A percentile compares a stretch with the other conserved stretches of the same genome.
These are phyloP conservation scores for Saccharata proteae DNA, from an alignment of 2,329 filamentous ascomycete species.

Conservation along the genomic window DNA sequence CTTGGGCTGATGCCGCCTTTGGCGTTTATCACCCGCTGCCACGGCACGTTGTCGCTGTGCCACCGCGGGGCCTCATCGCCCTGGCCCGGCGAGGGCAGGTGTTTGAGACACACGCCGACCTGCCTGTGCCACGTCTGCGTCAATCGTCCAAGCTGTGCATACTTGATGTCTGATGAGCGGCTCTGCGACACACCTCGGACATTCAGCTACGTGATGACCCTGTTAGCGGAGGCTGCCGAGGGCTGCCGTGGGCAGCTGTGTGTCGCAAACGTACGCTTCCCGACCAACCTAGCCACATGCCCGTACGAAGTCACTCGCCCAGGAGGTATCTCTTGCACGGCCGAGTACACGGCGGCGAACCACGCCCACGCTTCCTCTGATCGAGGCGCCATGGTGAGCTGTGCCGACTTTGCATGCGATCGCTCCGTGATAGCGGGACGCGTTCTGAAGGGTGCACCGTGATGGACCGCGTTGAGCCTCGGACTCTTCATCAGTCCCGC, in stretches of 20 bases:
- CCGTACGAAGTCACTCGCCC: slow-evolving; percentile 84
- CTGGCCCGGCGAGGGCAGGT: slow-evolving; percentile 46
- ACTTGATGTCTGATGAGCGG: no score
- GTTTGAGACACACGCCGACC: slow-evolving; percentile 81
- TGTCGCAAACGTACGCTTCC: slow-evolving; percentile 47
- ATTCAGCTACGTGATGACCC: slow-evolving; percentile 25
- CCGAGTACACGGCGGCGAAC: slow-evolving; percentile 66
- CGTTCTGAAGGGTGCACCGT: no score
- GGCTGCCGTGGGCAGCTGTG: not conserved
- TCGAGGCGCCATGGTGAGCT: slow-evolving; percentile 45
- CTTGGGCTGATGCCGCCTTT: slow-evolving; percentile 78
- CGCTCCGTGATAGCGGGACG: not conserved
- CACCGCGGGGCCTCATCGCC: slow-evolving; percentile 33
- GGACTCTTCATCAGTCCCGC: no score
- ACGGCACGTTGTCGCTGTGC: slow-evolving; percentile 71
- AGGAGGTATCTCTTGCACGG: slow-evolving; percentile 71
- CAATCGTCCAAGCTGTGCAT: no score
- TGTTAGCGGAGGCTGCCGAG: slow-evolving; percentile 10
- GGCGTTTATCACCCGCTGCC: slow-evolving; percentile 86
- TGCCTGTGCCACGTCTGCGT: slow-evolving; percentile 43
- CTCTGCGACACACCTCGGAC: slow-evolving; percentile 26
- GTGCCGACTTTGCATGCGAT: slow-evolving; percentile 1
- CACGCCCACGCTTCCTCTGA: slow-evolving; percentile 65
- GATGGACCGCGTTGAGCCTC: no score
- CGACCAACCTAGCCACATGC: slow-evolving; percentile 61